A percentile compares a stretch with the other conserved stretches of the same genome.
phyloP scores from a whole-genome alignment of 805 yeast species.

The Metschnikowia koreensis region DNA sequence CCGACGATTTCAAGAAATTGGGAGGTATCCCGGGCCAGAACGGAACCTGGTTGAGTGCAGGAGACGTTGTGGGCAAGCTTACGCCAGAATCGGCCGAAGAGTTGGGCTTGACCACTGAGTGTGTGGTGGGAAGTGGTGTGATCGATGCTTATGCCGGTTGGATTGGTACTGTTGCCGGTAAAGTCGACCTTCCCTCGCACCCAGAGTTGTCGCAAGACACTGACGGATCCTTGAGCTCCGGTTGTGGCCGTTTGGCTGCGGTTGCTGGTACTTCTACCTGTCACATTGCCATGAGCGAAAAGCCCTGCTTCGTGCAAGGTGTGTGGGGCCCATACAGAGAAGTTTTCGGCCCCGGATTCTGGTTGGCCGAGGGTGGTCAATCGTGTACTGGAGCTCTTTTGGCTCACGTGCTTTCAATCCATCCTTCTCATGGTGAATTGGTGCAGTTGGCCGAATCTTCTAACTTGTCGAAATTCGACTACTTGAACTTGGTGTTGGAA shows the following conservation, averaged over 20 bases:
- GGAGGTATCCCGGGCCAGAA: slow-evolving; percentile 80
- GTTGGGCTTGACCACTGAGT: slow-evolving; percentile 74
- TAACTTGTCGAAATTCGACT: slow-evolving; percentile 75
- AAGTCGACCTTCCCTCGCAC: slow-evolving; percentile 60
- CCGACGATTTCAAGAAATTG: slow-evolving; percentile 69
- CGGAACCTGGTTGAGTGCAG: slow-evolving; percentile 80
- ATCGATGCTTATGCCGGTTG: slow-evolving; percentile 99
- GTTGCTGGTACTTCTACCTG: slow-evolving; percentile 99
- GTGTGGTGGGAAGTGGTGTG: slow-evolving; percentile 91
- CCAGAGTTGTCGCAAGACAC: slow-evolving; percentile 47
- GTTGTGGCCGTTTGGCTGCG: slow-evolving; percentile 89
- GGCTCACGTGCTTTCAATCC: slow-evolving; percentile 82
- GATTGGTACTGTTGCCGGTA: slow-evolving; percentile 97
- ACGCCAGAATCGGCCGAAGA: slow-evolving; percentile 68
- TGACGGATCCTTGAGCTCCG: slow-evolving; percentile 48
- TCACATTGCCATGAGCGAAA: slow-evolving; percentile 82
- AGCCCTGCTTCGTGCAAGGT: slow-evolving; percentile 88
- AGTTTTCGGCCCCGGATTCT: slow-evolving; percentile 81
- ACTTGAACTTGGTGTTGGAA: slow-evolving; percentile 73
- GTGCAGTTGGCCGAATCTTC: slow-evolving; percentile 65
- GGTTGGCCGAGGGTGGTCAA: slow-evolving; percentile 99
- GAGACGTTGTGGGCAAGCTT: slow-evolving; percentile 81
- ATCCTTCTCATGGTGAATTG: slow-evolving; percentile 81
- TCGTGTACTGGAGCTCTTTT: slow-evolving; percentile 93
- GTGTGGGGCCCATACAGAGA: slow-evolving; percentile 99